A percentile compares a stretch with the other conserved stretches of the same genome.
phyloP scores from a whole-genome alignment of 805 yeast species.

The Saturnispora silvae region DNA sequence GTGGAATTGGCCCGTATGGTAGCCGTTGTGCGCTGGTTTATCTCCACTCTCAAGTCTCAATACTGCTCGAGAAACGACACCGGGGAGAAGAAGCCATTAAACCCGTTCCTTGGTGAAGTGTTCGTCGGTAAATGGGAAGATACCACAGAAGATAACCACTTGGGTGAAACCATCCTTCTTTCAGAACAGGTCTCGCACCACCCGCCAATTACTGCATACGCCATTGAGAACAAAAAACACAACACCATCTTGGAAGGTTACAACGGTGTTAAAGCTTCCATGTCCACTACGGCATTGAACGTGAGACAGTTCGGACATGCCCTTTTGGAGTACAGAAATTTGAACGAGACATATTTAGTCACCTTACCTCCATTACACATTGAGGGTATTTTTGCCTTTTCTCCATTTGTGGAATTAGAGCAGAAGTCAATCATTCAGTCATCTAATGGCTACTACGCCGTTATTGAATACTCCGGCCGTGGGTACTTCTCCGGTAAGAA shows the following conservation, averaged over 20 bases:
- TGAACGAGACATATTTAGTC: constrained; percentile 59
- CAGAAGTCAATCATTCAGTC: constrained; percentile 79
- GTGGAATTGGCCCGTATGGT: constrained; percentile 57
- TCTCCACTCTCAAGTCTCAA: constrained; percentile 84
- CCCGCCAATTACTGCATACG: constrained; percentile 94
- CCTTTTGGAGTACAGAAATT: constrained; percentile 48
- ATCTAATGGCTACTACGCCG: constrained; percentile 63
- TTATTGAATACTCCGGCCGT: constrained; percentile 77
- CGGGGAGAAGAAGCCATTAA: constrained; percentile 90
- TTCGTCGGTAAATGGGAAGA: constrained; percentile 85
- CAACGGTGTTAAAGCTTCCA: constrained; percentile 77
- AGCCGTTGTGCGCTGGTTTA: constrained; percentile 83
- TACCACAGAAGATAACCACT: constrained; percentile 31
- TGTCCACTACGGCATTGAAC: constrained; percentile 63
- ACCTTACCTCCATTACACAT: constrained; percentile 94
- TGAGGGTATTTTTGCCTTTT: constrained; percentile 82
- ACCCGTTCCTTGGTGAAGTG: constrained; percentile 92
- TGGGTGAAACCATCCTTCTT: constrained; percentile 69
- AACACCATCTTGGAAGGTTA: constrained; percentile 73
- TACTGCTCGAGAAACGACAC: constrained; percentile 87
- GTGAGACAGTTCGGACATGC: constrained; percentile 95
- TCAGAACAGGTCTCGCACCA: constrained; percentile 96
- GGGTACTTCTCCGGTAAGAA: constrained; percentile 95
- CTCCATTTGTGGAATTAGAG: constrained; percentile 92
- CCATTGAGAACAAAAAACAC: constrained; percentile 63